Evolutionary conservation across 805 yeast species (phyloP).

Genomic region (Priceomyces haplophilus): DNA sequence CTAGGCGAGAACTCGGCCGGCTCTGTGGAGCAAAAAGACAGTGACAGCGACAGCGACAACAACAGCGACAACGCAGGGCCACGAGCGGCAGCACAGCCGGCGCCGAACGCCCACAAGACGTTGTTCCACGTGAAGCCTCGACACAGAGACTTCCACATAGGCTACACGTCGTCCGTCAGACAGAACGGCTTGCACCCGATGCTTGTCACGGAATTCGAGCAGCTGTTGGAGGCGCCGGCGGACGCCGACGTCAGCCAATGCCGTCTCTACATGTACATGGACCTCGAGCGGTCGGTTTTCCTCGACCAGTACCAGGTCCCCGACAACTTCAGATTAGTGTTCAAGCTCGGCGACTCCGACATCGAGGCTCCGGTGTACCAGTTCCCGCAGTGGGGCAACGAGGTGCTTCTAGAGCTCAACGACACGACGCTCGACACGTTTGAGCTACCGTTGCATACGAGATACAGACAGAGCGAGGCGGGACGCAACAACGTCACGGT

Average conservation of each 20-base stretch:
- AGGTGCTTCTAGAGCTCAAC: slow-evolving; percentile 29
- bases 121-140: slow-evolving; percentile 42
- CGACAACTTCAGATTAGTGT: slow-evolving; percentile 17
- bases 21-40: no score
- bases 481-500: slow-evolving; percentile 11
- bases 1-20: slow-evolving; percentile 12
- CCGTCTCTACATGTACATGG: slow-evolving; percentile 30
- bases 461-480: slow-evolving; percentile 35
- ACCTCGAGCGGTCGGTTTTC: slow-evolving; percentile 30
- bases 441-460: slow-evolving; percentile 34
- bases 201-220: slow-evolving; percentile 14
- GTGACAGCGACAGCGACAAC: not conserved
- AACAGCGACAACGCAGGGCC: no score
- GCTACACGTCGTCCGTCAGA: slow-evolving; percentile 6
- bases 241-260: slow-evolving; percentile 30
- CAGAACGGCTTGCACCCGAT: slow-evolving; percentile 40
- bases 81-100: not conserved
- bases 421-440: slow-evolving; percentile 10
- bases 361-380: slow-evolving; percentile 41
- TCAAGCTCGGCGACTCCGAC: slow-evolving; percentile 31
- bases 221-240: slow-evolving; percentile 8
- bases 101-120: slow-evolving; percentile 32
- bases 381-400: slow-evolving; percentile 39
- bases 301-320: slow-evolving; percentile 40
- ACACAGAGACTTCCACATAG: slow-evolving; percentile 19